These are phyloP conservation scores for Colletotrichum salicis DNA, from an alignment of 2,329 filamentous ascomycete species.

Conservation along the genomic window DNA sequence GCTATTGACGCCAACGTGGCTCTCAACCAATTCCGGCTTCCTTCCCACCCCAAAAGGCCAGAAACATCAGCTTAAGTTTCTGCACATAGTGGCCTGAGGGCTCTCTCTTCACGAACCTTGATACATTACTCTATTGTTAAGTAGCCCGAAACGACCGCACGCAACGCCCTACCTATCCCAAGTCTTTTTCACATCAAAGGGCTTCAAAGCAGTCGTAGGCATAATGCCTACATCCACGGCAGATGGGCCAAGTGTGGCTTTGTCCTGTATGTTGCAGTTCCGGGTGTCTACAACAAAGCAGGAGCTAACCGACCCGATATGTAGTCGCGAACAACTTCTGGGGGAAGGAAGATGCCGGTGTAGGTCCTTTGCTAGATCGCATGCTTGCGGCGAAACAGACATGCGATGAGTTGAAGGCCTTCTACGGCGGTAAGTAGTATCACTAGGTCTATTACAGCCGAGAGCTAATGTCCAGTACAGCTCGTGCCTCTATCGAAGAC, in stretches of 20 bases:
- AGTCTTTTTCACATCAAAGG: neutral
- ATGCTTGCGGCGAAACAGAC: slow-evolving; percentile 96
- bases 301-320: slow-evolving; percentile 16
- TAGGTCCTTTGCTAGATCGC: slow-evolving; percentile 88
- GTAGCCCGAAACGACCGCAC: neutral
- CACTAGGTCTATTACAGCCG: neutral
- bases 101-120: neutral
- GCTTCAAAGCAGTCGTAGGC: neutral
- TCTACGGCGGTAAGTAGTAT: slow-evolving; percentile 77
- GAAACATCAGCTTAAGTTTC: neutral
- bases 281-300: no score
- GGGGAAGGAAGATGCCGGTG: slow-evolving; percentile 98
- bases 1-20: neutral
- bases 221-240: slow-evolving; percentile 70
- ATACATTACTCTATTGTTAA: neutral
- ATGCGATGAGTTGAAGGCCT: slow-evolving; percentile 90
- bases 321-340: slow-evolving; percentile 99
- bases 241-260: slow-evolving; percentile 72
- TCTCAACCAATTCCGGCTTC: neutral
- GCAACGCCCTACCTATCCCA: neutral
- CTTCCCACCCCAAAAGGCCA: neutral
- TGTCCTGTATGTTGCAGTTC: slow-evolving; percentile 68
- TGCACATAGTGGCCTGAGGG: neutral
- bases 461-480: slow-evolving; percentile 53
- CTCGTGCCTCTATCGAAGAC: slow-evolving; percentile 92